Percentiles rank a stretch among this genome's conserved stretches.
Evolutionary conservation across 768 basidiomycete species (phyloP).

Genomic region (Collybia mongolica): DNA sequence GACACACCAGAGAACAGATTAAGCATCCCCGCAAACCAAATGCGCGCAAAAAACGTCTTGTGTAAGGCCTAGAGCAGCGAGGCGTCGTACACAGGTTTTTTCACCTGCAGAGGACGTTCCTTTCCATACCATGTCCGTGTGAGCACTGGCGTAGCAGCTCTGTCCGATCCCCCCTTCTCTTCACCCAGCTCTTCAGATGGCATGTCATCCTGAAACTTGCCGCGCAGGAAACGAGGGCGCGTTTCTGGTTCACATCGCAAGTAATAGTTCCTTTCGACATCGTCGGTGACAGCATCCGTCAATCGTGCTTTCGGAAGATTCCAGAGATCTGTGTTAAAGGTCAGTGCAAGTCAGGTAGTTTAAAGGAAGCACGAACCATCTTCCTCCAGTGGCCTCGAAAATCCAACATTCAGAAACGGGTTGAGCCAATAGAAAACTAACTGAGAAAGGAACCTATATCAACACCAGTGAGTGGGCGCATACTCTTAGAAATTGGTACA

Average conservation of each 20-base stretch:
- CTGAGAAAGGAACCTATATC: slow-evolving; percentile 40
- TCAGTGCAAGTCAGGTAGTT: background rate
- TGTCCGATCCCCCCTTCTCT: background rate
- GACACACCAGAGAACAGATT: slow-evolving; percentile 40
- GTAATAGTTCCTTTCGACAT: slow-evolving; percentile 47
- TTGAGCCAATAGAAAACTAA: slow-evolving; percentile 53
- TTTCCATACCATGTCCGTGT: background rate
- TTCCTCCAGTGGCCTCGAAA: slow-evolving; percentile 53
- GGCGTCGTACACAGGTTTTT: slow-evolving; percentile 33
- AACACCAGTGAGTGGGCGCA: background rate
- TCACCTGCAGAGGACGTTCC: no score
- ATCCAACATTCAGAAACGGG: slow-evolving; percentile 56
- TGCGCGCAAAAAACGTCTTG: slow-evolving; percentile 42
- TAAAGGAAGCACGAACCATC: slow-evolving; percentile 38
- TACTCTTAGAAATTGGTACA: slow-evolving; percentile 13
- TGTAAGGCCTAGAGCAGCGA: slow-evolving; percentile 50
- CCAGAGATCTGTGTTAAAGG: slow-evolving; percentile 46
- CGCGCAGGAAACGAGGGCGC: slow-evolving; percentile 34
- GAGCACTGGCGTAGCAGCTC: background rate
- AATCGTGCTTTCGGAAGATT: slow-evolving; percentile 37
- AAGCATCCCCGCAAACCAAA: slow-evolving; percentile 47
- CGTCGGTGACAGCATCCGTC: slow-evolving; percentile 37
- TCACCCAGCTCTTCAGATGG: background rate
- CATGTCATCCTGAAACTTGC: slow-evolving; percentile 2
- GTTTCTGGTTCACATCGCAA: slow-evolving; percentile 48